Percentiles rank a stretch among this genome's conserved stretches.
phyloP scores from a whole-genome alignment of 139 green algal species.

The Picochlorum sp. region DNA sequence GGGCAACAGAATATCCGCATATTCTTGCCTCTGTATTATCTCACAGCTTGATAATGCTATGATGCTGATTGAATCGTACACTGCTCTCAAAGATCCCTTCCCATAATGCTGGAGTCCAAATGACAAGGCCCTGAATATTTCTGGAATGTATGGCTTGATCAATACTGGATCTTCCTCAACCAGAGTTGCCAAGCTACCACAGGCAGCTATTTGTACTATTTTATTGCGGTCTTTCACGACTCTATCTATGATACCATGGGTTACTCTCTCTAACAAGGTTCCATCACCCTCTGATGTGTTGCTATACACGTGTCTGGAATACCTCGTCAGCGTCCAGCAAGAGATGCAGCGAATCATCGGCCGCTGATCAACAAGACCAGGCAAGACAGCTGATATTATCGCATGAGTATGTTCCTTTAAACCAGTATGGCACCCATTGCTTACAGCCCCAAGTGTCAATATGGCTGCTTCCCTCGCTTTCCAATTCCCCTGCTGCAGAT shows the following conservation, averaged over 20 bases:
- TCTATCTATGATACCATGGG: conserved; percentile 57
- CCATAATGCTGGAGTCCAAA: conserved; percentile 46
- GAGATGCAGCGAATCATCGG: conserved; percentile 68
- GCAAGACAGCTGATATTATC: conserved; percentile 74
- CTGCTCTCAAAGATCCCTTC: conserved; percentile 61
- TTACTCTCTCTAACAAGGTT: conserved; percentile 33
- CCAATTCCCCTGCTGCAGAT: conserved; percentile 50
- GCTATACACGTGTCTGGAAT: conserved; percentile 67
- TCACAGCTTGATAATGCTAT: conserved; percentile 49
- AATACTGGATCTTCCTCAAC: conserved; percentile 43
- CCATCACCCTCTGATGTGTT: conserved; percentile 11
- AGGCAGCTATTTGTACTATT: conserved; percentile 82
- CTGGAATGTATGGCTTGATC: background rate
- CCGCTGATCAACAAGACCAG: conserved; percentile 55
- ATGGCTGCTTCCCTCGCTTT: conserved; percentile 73
- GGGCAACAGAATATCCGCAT: conserved; percentile 14
- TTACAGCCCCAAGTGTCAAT: conserved; percentile 82
- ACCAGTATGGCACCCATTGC: conserved; percentile 75
- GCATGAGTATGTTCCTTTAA: conserved; percentile 60
- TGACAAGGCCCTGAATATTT: conserved; percentile 33
- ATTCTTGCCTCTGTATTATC: conserved; percentile 28
- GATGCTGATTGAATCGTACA: conserved; percentile 79
- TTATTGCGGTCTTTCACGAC: conserved; percentile 71
- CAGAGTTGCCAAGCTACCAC: conserved; percentile 67
- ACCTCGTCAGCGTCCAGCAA: conserved; percentile 85